Conservation (phyloP, 164 flowering plant species). For the Cinnamomum micranthum region DNA sequence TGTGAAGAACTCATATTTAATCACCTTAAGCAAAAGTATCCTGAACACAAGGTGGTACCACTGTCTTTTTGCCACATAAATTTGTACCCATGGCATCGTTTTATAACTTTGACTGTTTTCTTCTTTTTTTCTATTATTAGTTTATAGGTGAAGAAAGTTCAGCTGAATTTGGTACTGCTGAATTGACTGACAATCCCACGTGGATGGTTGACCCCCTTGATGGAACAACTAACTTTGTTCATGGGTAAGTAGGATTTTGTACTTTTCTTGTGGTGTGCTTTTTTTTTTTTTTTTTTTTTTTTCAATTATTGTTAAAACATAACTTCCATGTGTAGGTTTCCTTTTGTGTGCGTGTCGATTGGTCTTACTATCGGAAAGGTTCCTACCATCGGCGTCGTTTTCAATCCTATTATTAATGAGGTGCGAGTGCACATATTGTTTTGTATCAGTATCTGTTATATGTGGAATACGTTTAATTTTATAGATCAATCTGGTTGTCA, state of each 20-base stretch:
- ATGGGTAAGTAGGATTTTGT: slow-evolving; percentile 46
- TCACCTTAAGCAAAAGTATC: slow-evolving; percentile 64
- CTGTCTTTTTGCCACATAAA: background rate
- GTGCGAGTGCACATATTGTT: slow-evolving; percentile 29
- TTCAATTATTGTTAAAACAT: background rate
- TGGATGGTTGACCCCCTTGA: slow-evolving; percentile 99
- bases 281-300: background rate
- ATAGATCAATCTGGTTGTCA: background rate
- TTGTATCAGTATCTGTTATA: too few species aligned
- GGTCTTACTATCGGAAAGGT: slow-evolving; percentile 85
- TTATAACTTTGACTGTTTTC: background rate
- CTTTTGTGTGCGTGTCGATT: slow-evolving; percentile 91
- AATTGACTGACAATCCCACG: slow-evolving; percentile 85
- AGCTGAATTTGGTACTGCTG: slow-evolving; percentile 70
- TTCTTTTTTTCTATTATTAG: slow-evolving; percentile 27
- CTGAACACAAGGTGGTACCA: slow-evolving; percentile 66
- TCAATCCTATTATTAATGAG: slow-evolving; percentile 93
- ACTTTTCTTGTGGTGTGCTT: slow-evolving; percentile 5
- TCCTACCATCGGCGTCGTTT: slow-evolving; percentile 89
- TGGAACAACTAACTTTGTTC: slow-evolving; percentile 98
- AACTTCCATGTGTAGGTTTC: slow-evolving; percentile 49
- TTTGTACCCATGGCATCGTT: background rate
- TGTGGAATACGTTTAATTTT: background rate
- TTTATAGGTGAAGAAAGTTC: slow-evolving; percentile 97
- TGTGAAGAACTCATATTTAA: slow-evolving; percentile 89